Evolutionary conservation across 495 filamentous ascomycete species (phyloP).

Genomic region (Aspergillus bertholletiae): DNA sequence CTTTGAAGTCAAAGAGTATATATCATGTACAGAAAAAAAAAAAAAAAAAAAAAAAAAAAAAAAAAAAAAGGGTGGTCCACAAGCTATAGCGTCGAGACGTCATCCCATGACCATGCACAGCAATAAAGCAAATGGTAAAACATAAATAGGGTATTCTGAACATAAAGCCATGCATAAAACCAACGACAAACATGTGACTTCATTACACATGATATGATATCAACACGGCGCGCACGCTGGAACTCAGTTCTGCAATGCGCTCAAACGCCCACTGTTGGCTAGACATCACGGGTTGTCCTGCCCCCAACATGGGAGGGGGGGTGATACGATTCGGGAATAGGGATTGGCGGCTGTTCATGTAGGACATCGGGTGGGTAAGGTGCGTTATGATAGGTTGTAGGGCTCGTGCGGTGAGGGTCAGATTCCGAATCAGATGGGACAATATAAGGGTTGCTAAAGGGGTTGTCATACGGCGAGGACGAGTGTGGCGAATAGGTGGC

Average conservation of each 20-base stretch:
- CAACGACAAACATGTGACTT: background rate
- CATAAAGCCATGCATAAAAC: background rate
- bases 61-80: too few species aligned
- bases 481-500: constrained; percentile 7
- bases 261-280: background rate
- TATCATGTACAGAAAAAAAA: background rate
- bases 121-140: background rate
- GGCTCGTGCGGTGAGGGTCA: background rate
- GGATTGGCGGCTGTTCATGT: constrained; percentile 33
- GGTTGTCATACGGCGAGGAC: constrained; percentile 28
- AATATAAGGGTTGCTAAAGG: constrained; percentile 19
- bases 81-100: background rate
- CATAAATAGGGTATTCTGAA: background rate
- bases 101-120: background rate
- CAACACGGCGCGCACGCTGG: background rate
- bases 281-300: background rate
- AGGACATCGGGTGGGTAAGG: constrained; percentile 12
- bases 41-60: too few species aligned
- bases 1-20: background rate
- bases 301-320: constrained; percentile 19
- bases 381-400: background rate
- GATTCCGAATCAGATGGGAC: background rate
- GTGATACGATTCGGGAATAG: constrained; percentile 33
- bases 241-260: background rate
- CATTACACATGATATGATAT: background rate